Conservation (phyloP, 2,329 filamentous ascomycete species). For the Lachnellula subtilissima region DNA sequence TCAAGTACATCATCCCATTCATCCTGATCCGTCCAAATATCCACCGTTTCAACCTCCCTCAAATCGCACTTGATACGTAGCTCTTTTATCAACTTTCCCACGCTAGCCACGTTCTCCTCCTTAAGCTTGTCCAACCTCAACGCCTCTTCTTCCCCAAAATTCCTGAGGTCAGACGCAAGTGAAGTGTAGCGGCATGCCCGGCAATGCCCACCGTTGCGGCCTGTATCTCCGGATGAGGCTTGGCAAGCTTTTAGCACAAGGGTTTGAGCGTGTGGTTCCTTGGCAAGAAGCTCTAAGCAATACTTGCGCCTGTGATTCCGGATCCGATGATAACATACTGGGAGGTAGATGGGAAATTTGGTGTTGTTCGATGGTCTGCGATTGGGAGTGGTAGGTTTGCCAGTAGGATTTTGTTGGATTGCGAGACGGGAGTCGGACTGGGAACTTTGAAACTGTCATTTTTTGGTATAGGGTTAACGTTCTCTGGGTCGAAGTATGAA, state of each 20-base stretch:
- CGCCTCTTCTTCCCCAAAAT: slow-evolving; percentile 11
- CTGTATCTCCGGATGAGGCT: slow-evolving; percentile 26
- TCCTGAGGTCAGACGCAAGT: slow-evolving; percentile 14
- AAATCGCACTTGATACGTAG: slow-evolving; percentile 47
- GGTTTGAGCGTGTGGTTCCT: slow-evolving; percentile 22
- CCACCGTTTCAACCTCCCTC: slow-evolving; percentile 25
- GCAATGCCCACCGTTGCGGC: slow-evolving; percentile 39
- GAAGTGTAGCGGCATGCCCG: slow-evolving; percentile 21
- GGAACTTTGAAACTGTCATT: slow-evolving; percentile 4
- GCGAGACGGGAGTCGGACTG: slow-evolving; percentile 24
- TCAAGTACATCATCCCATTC: slow-evolving; percentile 19
- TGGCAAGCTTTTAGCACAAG: slow-evolving; percentile 30
- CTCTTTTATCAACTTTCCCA: slow-evolving; percentile 49
- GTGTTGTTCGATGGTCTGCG: slow-evolving; percentile 29
- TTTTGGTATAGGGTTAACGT: background rate
- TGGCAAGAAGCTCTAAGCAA: slow-evolving; percentile 23
- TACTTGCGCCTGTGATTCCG: slow-evolving; percentile 16
- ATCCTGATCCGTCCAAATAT: slow-evolving; percentile 32
- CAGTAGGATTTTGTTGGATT: slow-evolving; percentile 32
- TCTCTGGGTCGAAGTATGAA: no score
- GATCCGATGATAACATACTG: slow-evolving; percentile 18
- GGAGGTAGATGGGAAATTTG: slow-evolving; percentile 6
- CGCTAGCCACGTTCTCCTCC: slow-evolving; percentile 42
- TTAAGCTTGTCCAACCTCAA: slow-evolving; percentile 11
- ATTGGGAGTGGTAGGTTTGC: slow-evolving; percentile 29